phyloP scores from a whole-genome alignment of 2,329 filamentous ascomycete species.

The Pseudogymnoascus sp. region DNA sequence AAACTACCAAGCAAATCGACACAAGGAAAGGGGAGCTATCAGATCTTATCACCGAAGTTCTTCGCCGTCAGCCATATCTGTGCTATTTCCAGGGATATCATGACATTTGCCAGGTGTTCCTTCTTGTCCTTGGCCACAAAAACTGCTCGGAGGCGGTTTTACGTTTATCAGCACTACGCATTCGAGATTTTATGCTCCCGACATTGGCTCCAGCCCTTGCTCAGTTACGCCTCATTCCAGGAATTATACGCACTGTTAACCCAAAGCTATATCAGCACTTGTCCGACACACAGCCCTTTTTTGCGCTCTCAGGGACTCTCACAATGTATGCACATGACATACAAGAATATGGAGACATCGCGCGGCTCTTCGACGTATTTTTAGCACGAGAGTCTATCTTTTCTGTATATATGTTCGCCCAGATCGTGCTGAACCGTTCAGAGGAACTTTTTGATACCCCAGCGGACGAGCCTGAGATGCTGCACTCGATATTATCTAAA shows the following conservation, averaged over 20 bases:
- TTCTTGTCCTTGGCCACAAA: conserved; percentile 67
- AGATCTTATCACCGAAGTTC: conserved; percentile 68
- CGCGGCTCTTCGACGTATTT: conserved; percentile 85
- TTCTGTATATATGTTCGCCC: conserved; percentile 83
- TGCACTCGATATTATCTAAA: conserved; percentile 81
- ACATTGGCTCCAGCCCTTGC: conserved; percentile 70
- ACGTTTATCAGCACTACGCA: conserved; percentile 80
- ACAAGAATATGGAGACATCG: conserved; percentile 78
- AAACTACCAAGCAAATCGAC: conserved; percentile 60
- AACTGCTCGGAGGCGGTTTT: conserved; percentile 57
- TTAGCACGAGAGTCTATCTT: conserved; percentile 82
- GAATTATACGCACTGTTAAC: conserved; percentile 68
- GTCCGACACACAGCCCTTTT: conserved; percentile 75
- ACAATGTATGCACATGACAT: conserved; percentile 98
- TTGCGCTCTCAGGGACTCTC: conserved; percentile 84
- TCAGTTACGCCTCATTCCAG: conserved; percentile 81
- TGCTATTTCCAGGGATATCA: conserved; percentile 99
- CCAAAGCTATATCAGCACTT: conserved; percentile 65
- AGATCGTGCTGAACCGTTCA: conserved; percentile 73
- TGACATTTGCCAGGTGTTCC: conserved; percentile 92
- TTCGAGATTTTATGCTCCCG: conserved; percentile 96
- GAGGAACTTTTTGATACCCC: conserved; percentile 81
- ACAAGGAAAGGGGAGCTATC: conserved; percentile 69
- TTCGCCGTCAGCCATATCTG: conserved; percentile 73
- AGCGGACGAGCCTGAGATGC: conserved; percentile 79